Conservation (phyloP, 129 eudicot genomes). For the Artemisia annua region DNA sequence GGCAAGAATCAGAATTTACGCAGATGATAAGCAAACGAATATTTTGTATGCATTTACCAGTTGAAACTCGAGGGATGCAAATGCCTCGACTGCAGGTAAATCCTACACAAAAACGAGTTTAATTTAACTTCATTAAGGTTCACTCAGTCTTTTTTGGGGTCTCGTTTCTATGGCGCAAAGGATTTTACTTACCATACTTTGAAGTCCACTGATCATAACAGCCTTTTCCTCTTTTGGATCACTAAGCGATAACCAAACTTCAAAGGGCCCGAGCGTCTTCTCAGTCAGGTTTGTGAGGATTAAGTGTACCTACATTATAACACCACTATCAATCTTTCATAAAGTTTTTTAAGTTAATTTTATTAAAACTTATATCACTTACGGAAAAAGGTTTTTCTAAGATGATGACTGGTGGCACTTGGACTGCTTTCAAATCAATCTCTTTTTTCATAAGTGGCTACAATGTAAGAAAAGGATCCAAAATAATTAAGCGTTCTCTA, state of each 20-base stretch:
- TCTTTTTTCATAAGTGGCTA: constrained; percentile 83
- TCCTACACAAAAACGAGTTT: constrained; percentile 43
- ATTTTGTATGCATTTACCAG: constrained; percentile 43
- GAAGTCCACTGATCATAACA: constrained; percentile 90
- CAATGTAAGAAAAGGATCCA: constrained; percentile 22
- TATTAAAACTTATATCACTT: constrained; percentile 16
- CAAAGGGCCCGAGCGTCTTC: constrained; percentile 79
- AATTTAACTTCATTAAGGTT: background rate
- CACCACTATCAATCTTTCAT: background rate
- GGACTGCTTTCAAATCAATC: constrained; percentile 70
- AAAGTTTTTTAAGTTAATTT: background rate
- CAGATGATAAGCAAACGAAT: background rate
- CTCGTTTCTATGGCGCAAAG: no score
- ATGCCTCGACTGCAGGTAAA: constrained; percentile 66
- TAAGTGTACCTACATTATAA: constrained; percentile 56
- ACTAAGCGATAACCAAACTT: constrained; percentile 63
- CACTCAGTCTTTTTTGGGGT: no score
- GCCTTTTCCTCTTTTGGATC: constrained; percentile 74
- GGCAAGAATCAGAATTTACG: constrained; percentile 12
- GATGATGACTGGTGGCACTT: constrained; percentile 70
- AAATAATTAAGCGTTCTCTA: background rate
- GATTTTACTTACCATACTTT: constrained; percentile 48
- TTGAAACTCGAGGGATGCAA: constrained; percentile 62
- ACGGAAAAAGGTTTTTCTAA: constrained; percentile 83
- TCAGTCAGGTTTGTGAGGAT: constrained; percentile 74